Percentiles rank a stretch among this genome's conserved stretches.
phyloP scores from a whole-genome alignment of 768 basidiomycete genomes.

The Paxillus involutus region DNA sequence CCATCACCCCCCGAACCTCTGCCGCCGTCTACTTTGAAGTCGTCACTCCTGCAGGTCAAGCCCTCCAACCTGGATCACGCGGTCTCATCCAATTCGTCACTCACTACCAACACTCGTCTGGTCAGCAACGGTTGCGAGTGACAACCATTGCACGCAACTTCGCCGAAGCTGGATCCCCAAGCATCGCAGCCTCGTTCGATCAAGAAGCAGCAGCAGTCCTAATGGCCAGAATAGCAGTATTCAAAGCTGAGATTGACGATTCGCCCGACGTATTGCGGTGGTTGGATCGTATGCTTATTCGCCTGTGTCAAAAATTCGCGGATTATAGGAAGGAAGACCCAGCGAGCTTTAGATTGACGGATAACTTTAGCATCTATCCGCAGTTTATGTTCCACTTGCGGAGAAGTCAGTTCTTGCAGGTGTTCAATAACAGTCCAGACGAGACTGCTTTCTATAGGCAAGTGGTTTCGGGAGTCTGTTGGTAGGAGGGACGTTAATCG shows the following conservation, averaged over 20 bases:
- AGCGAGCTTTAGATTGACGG: conserved; percentile 84
- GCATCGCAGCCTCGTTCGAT: conserved; percentile 92
- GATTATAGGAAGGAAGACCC: conserved; percentile 99
- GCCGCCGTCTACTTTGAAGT: conserved; percentile 97
- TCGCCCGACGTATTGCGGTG: conserved; percentile 94
- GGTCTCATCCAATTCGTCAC: conserved; percentile 98
- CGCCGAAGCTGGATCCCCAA: conserved; percentile 94
- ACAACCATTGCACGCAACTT: conserved; percentile 98
- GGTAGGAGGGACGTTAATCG: conserved; percentile 4
- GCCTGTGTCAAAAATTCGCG: conserved; percentile 98
- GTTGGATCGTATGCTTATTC: conserved; percentile 98
- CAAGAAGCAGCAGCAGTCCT: conserved; percentile 97
- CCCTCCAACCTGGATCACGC: conserved; percentile 83
- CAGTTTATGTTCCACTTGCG: conserved; percentile 99
- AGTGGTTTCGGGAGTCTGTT: conserved; percentile 18
- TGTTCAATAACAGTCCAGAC: conserved; percentile 99
- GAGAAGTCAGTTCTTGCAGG: conserved; percentile 96
- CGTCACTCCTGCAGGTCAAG: conserved; percentile 94
- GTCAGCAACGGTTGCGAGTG: conserved; percentile 94
- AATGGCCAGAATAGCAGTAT: conserved; percentile 98
- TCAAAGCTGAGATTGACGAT: conserved; percentile 99
- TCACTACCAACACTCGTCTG: conserved; percentile 96
- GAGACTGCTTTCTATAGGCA: conserved; percentile 98
- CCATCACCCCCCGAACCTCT: conserved; percentile 83
- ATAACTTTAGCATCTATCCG: conserved; percentile 98